phyloP scores from a whole-genome alignment of 2,329 filamentous ascomycete species.

The Fusarium sp. region DNA sequence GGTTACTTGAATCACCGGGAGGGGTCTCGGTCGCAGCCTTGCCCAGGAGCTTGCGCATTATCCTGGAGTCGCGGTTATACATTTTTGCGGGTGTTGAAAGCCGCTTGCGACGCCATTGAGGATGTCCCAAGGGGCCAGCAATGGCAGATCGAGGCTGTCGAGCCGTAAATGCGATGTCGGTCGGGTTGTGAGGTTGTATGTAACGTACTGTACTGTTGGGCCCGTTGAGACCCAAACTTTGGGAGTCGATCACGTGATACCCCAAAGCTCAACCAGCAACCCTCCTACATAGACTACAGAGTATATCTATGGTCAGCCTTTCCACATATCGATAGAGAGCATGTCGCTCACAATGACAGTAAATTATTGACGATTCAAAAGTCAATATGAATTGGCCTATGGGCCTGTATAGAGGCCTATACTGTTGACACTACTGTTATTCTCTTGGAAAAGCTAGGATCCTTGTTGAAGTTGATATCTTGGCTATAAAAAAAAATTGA shows the following conservation, averaged over 20 bases:
- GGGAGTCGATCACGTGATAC: constrained; percentile 14
- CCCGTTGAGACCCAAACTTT: constrained; percentile 5
- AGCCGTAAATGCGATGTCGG: constrained; percentile 7
- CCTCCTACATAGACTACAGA: too few relatives aligned
- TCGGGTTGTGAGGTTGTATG: neutral
- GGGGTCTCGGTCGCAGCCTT: constrained; percentile 59
- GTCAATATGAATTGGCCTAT: too few relatives aligned
- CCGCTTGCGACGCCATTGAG: constrained; percentile 48
- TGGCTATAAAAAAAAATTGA: too few relatives aligned
- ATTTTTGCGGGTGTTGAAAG: constrained; percentile 49
- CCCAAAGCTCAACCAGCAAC: neutral
- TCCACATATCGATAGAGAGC: too few relatives aligned
- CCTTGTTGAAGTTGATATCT: too few relatives aligned
- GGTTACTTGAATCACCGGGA: constrained; percentile 50
- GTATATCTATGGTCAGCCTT: too few relatives aligned
- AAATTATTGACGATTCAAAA: too few relatives aligned
- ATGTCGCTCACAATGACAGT: too few relatives aligned
- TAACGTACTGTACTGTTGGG: constrained; percentile 3
- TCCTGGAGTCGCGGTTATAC: constrained; percentile 64
- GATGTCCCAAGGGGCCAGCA: constrained; percentile 20
- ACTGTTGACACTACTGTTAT: too few relatives aligned
- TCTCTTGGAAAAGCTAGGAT: too few relatives aligned
- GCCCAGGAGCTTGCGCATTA: constrained; percentile 69
- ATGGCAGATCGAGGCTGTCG: constrained; percentile 27
- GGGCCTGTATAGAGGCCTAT: too few relatives aligned